Conservation (phyloP, 2,329 filamentous ascomycete genomes). For the Orbilia blumenaviensis region DNA sequence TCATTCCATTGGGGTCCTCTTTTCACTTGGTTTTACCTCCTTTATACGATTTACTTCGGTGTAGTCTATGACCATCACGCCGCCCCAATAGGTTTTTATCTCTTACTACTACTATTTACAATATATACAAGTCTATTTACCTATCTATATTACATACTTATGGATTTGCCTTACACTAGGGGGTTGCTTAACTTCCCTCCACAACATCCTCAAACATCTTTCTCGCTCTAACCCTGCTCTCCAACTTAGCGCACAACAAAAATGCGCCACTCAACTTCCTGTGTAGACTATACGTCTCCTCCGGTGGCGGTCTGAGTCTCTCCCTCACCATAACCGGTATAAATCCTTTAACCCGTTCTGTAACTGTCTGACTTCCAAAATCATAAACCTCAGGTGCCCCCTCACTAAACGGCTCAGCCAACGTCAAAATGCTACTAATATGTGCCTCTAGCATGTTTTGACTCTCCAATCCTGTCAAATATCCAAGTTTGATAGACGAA, state of each 20-base stretch:
- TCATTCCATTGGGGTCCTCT: background rate
- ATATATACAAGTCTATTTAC: slow-evolving; percentile 24
- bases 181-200: background rate
- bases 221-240: slow-evolving; percentile 81
- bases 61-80: no score
- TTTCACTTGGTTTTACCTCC: background rate
- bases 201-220: slow-evolving; percentile 75
- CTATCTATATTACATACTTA: background rate
- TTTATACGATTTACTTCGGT: background rate
- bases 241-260: slow-evolving; percentile 84
- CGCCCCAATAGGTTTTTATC: no score
- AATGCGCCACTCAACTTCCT: slow-evolving; percentile 96
- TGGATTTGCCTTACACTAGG: no score
- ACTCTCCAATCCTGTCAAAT: slow-evolving; percentile 90
- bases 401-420: slow-evolving; percentile 85
- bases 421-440: slow-evolving; percentile 82
- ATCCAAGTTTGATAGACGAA: slow-evolving; percentile 81
- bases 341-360: slow-evolving; percentile 83
- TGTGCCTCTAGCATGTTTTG: slow-evolving; percentile 88
- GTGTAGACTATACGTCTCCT: slow-evolving; percentile 96
- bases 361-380: slow-evolving; percentile 94
- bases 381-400: slow-evolving; percentile 85
- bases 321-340: slow-evolving; percentile 95
- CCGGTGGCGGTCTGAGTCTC: slow-evolving; percentile 85
- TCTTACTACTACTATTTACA: slow-evolving; percentile 15